These are phyloP conservation scores for Calonectria ilicicola DNA, from an alignment of 2,329 filamentous ascomycete genomes.

Conservation along the genomic window DNA sequence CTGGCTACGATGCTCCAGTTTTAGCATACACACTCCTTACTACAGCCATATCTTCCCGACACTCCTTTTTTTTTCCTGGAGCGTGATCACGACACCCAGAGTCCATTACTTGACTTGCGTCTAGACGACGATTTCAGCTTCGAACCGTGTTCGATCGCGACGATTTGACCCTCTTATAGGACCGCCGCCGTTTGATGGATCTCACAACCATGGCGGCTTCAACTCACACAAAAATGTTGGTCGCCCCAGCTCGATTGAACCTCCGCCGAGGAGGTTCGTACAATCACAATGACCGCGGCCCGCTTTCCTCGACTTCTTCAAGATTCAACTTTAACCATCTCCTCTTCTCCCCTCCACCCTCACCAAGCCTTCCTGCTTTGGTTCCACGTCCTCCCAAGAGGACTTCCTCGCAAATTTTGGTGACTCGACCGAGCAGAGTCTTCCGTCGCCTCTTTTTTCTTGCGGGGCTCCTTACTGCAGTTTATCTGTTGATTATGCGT, in stretches of 20 bases:
- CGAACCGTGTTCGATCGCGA: conserved; percentile 36
- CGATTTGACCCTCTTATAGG: conserved; percentile 31
- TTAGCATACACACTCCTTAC: conserved; percentile 15
- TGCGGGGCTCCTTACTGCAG: conserved; percentile 59
- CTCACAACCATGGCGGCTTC: conserved; percentile 57
- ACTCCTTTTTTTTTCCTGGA: conserved; percentile 23
- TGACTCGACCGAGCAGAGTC: conserved; percentile 67
- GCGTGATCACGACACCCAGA: conserved; percentile 10
- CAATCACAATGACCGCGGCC: conserved; percentile 63
- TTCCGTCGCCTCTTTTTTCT: conserved; percentile 68
- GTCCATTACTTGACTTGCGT: conserved; percentile 22
- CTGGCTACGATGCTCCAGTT: conserved; percentile 27
- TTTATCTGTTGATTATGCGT: conserved; percentile 58
- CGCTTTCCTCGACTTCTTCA: conserved; percentile 70
- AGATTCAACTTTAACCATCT: conserved; percentile 76
- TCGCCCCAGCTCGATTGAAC: conserved; percentile 68
- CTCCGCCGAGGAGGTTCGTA: conserved; percentile 70
- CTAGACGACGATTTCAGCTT: conserved; percentile 2
- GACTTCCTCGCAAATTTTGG: conserved; percentile 60
- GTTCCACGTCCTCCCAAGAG: conserved; percentile 75
- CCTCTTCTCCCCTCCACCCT: conserved; percentile 75
- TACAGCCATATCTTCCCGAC: conserved; percentile 22
- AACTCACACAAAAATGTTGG: conserved; percentile 62
- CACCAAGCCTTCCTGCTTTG: conserved; percentile 76
- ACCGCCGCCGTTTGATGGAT: conserved; percentile 25